Evolutionary conservation across 768 basidiomycete species (phyloP).

Genomic region (Phlebiopsis gigantea): DNA sequence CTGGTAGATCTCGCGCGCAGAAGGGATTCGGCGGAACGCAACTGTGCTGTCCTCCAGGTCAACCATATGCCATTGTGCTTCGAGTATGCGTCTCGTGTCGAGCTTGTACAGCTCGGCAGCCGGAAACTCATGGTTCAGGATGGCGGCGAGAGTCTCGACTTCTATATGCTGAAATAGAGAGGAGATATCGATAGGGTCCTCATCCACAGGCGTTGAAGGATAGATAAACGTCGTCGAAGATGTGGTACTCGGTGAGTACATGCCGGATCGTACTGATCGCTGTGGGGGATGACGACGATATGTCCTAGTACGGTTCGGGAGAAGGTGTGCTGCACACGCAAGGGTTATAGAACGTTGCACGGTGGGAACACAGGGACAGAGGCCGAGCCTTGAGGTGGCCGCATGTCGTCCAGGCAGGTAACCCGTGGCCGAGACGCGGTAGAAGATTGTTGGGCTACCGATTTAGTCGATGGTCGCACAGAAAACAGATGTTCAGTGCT

Average conservation of each 20-base stretch:
- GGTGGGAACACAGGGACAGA: not conserved
- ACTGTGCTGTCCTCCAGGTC: conserved; percentile 23
- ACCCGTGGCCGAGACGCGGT: conserved; percentile 1
- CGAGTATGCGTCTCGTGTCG: conserved; percentile 26
- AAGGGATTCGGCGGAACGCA: conserved; percentile 16
- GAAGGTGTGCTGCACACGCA: conserved; percentile 1
- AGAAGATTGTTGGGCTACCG: not conserved
- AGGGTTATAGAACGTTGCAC: not conserved
- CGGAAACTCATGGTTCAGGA: conserved; percentile 21
- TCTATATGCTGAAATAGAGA: conserved; percentile 24
- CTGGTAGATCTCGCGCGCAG: conserved; percentile 22
- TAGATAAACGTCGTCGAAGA: not conserved
- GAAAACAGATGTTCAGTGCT: not conserved
- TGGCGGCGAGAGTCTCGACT: conserved; percentile 16
- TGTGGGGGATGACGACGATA: not conserved
- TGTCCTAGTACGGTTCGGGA: conserved; percentile 2
- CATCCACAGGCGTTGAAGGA: conserved; percentile 7
- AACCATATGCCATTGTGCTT: conserved; percentile 24
- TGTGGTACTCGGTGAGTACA: conserved; percentile 1
- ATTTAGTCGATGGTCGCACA: not conserved
- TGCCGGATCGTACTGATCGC: not conserved
- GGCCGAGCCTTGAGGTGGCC: conserved; percentile 10
- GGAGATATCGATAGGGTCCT: conserved; percentile 14
- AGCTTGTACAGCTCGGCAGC: conserved; percentile 26
- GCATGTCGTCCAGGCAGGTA: conserved; percentile 10